These are phyloP conservation scores for Cyberlindnera americana DNA, from an alignment of 805 yeast genomes.

Conservation along the genomic window DNA sequence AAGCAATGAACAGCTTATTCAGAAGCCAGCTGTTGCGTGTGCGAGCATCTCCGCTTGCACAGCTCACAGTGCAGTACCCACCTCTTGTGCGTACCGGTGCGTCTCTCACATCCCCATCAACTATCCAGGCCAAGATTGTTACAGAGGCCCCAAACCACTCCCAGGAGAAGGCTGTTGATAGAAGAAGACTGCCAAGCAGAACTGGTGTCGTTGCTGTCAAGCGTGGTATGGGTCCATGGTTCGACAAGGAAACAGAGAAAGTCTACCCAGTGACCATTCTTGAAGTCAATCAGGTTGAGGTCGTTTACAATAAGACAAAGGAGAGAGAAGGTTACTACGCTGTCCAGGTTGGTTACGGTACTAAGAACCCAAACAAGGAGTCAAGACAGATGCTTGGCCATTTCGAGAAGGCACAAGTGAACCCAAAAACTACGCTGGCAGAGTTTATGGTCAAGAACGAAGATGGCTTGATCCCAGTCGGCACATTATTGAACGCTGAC, in stretches of 20 bases:
- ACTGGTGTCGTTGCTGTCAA: constrained; percentile 84
- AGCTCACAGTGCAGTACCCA: constrained; percentile 20
- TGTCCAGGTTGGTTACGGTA: constrained; percentile 83
- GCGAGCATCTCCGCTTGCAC: constrained; percentile 11
- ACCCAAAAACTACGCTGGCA: constrained; percentile 71
- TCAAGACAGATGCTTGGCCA: constrained; percentile 69
- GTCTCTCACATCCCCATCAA: constrained; percentile 34
- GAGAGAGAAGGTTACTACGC: constrained; percentile 80
- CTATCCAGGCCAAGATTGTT: constrained; percentile 25
- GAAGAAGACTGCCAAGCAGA: constrained; percentile 71
- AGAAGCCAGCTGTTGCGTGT: constrained; percentile 16
- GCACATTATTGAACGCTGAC: constrained; percentile 76
- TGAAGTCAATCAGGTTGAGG: constrained; percentile 87
- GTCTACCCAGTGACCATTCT: constrained; percentile 82
- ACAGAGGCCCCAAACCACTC: constrained; percentile 60
- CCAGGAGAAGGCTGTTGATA: constrained; percentile 60
- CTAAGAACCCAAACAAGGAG: constrained; percentile 57
- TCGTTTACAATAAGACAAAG: constrained; percentile 63
- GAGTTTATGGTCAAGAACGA: constrained; percentile 79
- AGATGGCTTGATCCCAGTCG: constrained; percentile 66
- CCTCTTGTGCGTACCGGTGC: constrained; percentile 33
- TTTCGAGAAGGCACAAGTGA: constrained; percentile 71
- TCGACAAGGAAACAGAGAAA: constrained; percentile 59
- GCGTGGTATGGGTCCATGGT: constrained; percentile 88
- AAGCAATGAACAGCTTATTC: constrained; percentile 17